phyloP scores from a whole-genome alignment of 2,329 filamentous ascomycete genomes.

The Penicillium frequentans region DNA sequence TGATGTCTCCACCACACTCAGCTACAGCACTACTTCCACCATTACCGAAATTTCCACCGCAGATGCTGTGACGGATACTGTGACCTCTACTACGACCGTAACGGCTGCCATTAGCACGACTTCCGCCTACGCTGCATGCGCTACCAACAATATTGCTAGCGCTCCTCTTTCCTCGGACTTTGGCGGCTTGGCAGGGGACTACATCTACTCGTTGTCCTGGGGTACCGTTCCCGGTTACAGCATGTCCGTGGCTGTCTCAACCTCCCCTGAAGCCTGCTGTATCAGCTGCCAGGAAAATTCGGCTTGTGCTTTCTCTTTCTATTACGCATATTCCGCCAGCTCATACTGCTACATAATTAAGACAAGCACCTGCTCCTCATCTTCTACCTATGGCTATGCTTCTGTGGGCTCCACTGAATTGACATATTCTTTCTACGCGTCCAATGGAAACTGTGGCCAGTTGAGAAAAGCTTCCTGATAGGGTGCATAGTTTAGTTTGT shows the following conservation, averaged over 20 bases:
- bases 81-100: neutral
- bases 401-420: neutral
- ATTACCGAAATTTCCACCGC: neutral
- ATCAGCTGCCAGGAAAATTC: neutral
- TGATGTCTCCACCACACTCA: conserved; percentile 10
- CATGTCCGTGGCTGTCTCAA: neutral
- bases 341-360: neutral
- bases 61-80: neutral
- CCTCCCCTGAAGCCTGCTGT: neutral
- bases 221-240: neutral
- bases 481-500: neutral
- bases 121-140: conserved; percentile 4
- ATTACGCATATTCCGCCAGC: neutral
- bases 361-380: neutral
- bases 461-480: neutral
- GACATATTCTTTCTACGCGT: neutral
- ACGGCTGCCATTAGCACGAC: neutral
- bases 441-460: neutral
- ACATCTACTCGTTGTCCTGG: neutral
- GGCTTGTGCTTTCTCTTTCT: neutral
- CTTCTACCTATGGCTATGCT: neutral
- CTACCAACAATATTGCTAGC: conserved; percentile 7
- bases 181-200: neutral
- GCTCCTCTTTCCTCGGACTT: conserved; percentile 6
- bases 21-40: conserved; percentile 8